These are phyloP conservation scores for Fistulifera solaris DNA, from an alignment of 108 stramenopile genomes.

Conservation along the genomic window DNA sequence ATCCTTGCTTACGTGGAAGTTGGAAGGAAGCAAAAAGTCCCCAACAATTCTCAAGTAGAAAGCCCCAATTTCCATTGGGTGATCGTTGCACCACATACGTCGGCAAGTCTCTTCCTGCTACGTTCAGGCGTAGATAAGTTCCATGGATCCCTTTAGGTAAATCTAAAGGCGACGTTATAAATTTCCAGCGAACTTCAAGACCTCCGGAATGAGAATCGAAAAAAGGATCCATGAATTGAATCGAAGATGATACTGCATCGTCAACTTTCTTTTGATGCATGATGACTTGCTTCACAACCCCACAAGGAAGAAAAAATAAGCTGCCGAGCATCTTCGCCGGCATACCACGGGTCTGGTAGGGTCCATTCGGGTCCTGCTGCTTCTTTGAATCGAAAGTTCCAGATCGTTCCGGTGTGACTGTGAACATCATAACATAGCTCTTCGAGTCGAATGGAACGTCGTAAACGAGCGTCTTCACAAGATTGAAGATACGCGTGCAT, in stretches of 20 bases:
- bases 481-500: no score
- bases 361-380: no score
- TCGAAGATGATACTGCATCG: not conserved
- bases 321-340: no score
- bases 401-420: no score
- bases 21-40: constrained; percentile 39
- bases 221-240: not conserved
- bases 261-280: constrained; percentile 1
- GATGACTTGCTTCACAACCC: no score
- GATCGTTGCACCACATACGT: constrained; percentile 37
- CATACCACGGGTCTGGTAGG: no score
- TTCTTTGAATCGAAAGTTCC: no score
- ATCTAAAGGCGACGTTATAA: constrained; percentile 33
- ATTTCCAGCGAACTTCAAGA: constrained; percentile 21
- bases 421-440: no score
- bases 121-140: constrained; percentile 35
- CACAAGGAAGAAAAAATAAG: no score
- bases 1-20: constrained; percentile 11
- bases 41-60: constrained; percentile 48
- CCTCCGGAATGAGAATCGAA: constrained; percentile 21
- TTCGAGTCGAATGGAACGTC: no score
- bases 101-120: constrained; percentile 42
- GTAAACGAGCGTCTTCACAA: no score
- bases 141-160: constrained; percentile 27
- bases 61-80: constrained; percentile 49